phyloP scores from a whole-genome alignment of 2,329 filamentous ascomycete genomes.

The Didymella keratinophila region DNA sequence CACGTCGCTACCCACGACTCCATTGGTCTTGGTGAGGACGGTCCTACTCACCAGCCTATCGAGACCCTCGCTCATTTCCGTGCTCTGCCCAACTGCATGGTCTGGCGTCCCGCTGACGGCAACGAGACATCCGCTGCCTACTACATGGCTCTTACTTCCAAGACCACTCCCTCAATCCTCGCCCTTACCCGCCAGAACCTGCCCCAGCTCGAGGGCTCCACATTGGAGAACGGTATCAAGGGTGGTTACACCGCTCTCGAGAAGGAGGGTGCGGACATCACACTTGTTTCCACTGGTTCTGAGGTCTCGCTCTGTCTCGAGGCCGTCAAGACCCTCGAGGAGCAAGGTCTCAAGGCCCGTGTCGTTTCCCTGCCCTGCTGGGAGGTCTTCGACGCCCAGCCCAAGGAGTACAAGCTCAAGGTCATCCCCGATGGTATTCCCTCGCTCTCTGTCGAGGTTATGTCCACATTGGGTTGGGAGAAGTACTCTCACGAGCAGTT shows the following conservation, averaged over 20 bases:
- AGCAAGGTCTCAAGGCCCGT: conserved; percentile 85
- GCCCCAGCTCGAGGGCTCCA: conserved; percentile 94
- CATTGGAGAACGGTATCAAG: conserved; percentile 88
- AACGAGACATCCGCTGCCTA: conserved; percentile 99
- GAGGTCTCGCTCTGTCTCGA: conserved; percentile 95
- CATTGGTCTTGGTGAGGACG: conserved; percentile 98
- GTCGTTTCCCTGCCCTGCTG: conserved; percentile 96
- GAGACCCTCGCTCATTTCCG: conserved; percentile 99
- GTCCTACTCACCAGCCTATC: conserved; percentile 98
- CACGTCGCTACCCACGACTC: conserved; percentile 99
- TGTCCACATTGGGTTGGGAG: conserved; percentile 98
- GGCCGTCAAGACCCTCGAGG: conserved; percentile 87
- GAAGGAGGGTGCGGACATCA: conserved; percentile 82
- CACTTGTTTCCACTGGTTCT: conserved; percentile 92
- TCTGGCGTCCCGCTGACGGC: conserved; percentile 97
- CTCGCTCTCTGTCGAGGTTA: conserved; percentile 91
- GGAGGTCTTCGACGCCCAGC: conserved; percentile 93
- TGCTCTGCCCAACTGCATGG: conserved; percentile 98
- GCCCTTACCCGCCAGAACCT: conserved; percentile 98
- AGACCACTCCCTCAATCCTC: conserved; percentile 89
- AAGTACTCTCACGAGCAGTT: conserved; percentile 99
- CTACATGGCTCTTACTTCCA: conserved; percentile 90
- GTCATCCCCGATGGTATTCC: conserved; percentile 95
- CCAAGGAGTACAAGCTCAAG: conserved; percentile 92
- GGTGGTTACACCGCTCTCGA: conserved; percentile 93